A percentile compares a stretch with the other conserved stretches of the same genome.
phyloP scores from a whole-genome alignment of 2,329 filamentous ascomycete genomes.

The Penicillium sp. region DNA sequence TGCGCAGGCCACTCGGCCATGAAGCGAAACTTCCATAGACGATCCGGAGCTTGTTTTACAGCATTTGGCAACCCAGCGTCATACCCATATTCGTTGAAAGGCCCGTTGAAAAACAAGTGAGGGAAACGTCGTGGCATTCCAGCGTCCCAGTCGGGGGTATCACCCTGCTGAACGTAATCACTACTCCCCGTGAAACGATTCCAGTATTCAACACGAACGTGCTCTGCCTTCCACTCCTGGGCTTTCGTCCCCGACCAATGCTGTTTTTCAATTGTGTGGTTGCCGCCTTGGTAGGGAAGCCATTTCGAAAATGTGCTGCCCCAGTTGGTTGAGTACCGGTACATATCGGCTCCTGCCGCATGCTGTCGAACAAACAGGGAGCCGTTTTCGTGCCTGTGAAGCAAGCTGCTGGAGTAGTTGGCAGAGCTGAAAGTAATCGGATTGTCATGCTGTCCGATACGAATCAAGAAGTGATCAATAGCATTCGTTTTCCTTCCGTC shows the following conservation, averaged over 20 bases:
- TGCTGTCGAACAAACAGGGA: constrained; percentile 56
- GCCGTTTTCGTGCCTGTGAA: constrained; percentile 47
- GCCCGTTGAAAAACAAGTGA: constrained; percentile 62
- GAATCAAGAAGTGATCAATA: constrained; percentile 62
- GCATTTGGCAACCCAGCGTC: constrained; percentile 58
- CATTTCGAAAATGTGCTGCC: constrained; percentile 60
- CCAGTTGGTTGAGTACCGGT: constrained; percentile 63
- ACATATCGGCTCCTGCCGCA: constrained; percentile 62
- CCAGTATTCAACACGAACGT: constrained; percentile 65
- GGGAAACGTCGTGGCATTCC: constrained; percentile 54
- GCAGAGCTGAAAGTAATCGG: constrained; percentile 60
- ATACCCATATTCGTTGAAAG: constrained; percentile 64
- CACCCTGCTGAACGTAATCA: constrained; percentile 60
- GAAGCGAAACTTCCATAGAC: constrained; percentile 59
- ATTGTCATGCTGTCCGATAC: constrained; percentile 58
- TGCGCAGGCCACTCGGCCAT: constrained; percentile 64
- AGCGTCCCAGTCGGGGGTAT: constrained; percentile 43
- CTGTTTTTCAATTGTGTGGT: constrained; percentile 49
- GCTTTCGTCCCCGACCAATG: constrained; percentile 59
- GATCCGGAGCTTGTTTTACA: constrained; percentile 52
- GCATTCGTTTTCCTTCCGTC: constrained; percentile 50
- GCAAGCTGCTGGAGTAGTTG: constrained; percentile 59
- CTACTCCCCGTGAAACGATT: constrained; percentile 59
- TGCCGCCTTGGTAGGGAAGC: constrained; percentile 55
- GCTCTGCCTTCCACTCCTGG: constrained; percentile 62